These are phyloP conservation scores for Hysterangium stoloniferum DNA, from an alignment of 768 basidiomycete species.

Conservation along the genomic window DNA sequence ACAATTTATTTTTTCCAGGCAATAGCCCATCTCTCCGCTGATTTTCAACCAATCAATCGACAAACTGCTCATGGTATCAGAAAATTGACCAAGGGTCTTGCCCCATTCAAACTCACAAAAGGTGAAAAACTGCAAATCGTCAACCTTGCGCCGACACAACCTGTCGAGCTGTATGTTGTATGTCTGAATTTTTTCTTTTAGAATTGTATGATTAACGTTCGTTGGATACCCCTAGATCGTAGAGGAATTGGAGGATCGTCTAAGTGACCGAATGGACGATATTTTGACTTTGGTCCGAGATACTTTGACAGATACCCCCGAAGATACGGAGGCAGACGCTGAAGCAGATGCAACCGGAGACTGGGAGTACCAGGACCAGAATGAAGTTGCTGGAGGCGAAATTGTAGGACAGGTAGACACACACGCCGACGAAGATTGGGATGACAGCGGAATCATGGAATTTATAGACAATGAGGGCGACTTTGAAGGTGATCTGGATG, in stretches of 20 bases:
- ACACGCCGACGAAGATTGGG: not conserved
- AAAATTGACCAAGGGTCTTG: conserved; percentile 58
- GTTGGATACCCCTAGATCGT: too few relatives aligned
- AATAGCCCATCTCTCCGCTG: conserved; percentile 73
- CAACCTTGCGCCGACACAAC: conserved; percentile 77
- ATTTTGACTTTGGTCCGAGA: conserved; percentile 51
- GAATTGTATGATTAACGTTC: too few relatives aligned
- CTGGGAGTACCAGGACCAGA: too few relatives aligned
- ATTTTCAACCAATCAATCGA: conserved; percentile 56
- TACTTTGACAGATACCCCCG: conserved; percentile 24
- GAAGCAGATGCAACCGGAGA: not conserved
- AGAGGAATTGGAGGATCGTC: conserved; percentile 83
- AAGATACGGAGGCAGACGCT: not conserved
- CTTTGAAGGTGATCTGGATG: conserved; percentile 6
- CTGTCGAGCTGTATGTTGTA: conserved; percentile 87
- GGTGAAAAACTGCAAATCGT: conserved; percentile 88
- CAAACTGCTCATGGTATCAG: conserved; percentile 63
- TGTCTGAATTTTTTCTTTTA: conserved; percentile 27
- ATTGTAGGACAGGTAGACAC: not conserved
- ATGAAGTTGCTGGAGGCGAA: conserved; percentile 1
- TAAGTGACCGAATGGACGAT: conserved; percentile 60
- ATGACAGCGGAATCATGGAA: conserved; percentile 3
- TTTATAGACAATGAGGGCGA: conserved; percentile 1
- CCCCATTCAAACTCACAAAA: conserved; percentile 71
- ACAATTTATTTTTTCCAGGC: conserved; percentile 54